phyloP scores from a whole-genome alignment of 2,329 filamentous ascomycete species.

The Akanthomyces uredinophilus region DNA sequence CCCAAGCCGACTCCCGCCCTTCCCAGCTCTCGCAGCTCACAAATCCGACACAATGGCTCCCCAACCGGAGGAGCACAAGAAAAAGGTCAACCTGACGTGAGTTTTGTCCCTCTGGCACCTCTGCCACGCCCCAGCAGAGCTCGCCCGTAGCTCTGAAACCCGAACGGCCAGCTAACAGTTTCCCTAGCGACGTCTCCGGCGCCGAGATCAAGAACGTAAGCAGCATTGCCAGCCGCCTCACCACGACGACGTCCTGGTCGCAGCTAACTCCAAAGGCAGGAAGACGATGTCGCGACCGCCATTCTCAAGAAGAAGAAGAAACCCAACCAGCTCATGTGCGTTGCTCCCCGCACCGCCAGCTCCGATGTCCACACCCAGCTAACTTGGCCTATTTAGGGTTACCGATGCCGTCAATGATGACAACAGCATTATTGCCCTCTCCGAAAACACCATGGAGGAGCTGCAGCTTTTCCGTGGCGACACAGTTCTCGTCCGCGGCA shows the following conservation, averaged over 20 bases:
- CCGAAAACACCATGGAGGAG: constrained; percentile 97
- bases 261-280: constrained; percentile 46
- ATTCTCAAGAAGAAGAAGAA: constrained; percentile 99
- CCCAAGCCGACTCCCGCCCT: constrained; percentile 22
- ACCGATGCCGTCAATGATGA: constrained; percentile 99
- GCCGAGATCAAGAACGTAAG: constrained; percentile 79
- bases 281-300: constrained; percentile 88
- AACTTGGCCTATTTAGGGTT: constrained; percentile 56
- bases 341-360: constrained; percentile 18
- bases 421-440: constrained; percentile 98
- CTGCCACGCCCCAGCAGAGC: neutral
- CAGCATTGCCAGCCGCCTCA: constrained; percentile 22
- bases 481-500: constrained; percentile 95
- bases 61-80: constrained; percentile 65
- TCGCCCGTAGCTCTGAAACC: neutral
- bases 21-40: constrained; percentile 16
- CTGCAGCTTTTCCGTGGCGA: constrained; percentile 98
- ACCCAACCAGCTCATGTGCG: constrained; percentile 96
- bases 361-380: constrained; percentile 5
- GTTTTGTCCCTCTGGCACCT: constrained; percentile 28
- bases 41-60: constrained; percentile 59
- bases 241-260: constrained; percentile 15
- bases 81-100: constrained; percentile 79
- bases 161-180: constrained; percentile 30
- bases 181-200: constrained; percentile 75